Base-by-base conservation (phyloP, 2,329 filamentous ascomycete genomes). In the Cytospora chrysosperma region DNA sequence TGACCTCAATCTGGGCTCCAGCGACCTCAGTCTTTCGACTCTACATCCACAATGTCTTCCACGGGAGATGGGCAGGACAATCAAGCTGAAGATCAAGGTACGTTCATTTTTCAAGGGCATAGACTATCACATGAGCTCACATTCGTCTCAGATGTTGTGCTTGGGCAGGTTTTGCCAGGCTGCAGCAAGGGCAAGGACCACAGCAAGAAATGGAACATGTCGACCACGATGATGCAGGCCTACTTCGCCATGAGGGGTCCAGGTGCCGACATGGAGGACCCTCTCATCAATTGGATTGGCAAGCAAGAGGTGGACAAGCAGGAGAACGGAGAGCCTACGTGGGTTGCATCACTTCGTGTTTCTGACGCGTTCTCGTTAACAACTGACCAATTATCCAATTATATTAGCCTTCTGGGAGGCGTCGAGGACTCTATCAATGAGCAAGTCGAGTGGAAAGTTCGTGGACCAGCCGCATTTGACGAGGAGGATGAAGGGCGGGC, bases 221-320 rank as follows among this genome's bases (percentile, higher is more conserved):
- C 65, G 19, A 47, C 50, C 21, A 56, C 57, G 55, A 69, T 67
- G 51, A 64, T 77, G 49, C 67, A 70, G 56, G 72, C 75, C 1
- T 77, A 77, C 61, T 68, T 67, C 10, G 70, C 72, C 17, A 74
- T 77, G 72, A 72, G 72, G 21, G 74, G 74, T 1, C 70, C 72
- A 8, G 63, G 68, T 15, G 65, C 65, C 15, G 66, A 68, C 8
- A 65, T 66, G 3, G 65, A 67, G 0, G 71, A 72, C 24, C 70
- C 74, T 2, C 61, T 76, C 19, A 70, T 73, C 47, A 64, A 61
- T 10, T 72, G 70, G 72, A 70, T 70, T 54, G 68, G 66, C 24
- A 54, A 64, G 10, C 63, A 54, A 10, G 63, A 61, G 15, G 56
- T 63, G 13, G 19, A 32, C n/a, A 40, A 54, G 50, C 24, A 13